Evolutionary conservation across 176 grass and related monocot species (phyloP), one percentile per base, ranked within the genome.

Genomic region (Carex myosuroides): DNA sequence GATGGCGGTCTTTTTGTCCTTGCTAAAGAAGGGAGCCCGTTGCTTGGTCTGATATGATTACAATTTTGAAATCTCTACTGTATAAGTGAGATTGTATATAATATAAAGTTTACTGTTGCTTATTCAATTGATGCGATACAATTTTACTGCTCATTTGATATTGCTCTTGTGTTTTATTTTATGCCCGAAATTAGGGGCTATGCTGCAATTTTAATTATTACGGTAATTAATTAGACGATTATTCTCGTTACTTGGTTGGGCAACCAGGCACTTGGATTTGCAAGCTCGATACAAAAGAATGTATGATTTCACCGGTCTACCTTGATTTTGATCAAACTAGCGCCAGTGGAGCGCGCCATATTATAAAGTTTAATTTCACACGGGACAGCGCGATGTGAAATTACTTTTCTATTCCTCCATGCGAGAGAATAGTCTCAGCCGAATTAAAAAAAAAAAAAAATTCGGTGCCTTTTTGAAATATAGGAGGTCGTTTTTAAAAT

Each of bases 1-100:
- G 93, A 98, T 48, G 96, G 96, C 3, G 92, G 96, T 17, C 65
- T 98, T 35, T 98, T 98, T 84, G 71, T 98, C 85, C 96, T 98
- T 57, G 93, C 67, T 37, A 98, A 95, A 86, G 91, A 93, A 81
- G 96, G 89, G 70, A 95, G 93, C 84, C 75, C 93, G 33, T 89
- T 95, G 59, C 82, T 98, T 33, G 89, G 92, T 88, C 84, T 79
- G 85, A 20, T 89, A 48, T 84, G n/a, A 67, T 84, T 77, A 53
- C 5, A 32, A 54, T 76, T 76, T 77, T 17, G 24, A 30, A 77
- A 55, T 77, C 53, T 14, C 26, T 32, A 54, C 24, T 17, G 11
- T 6, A 16, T 30, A 77, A 13, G 1, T 56, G 50, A 77, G 73
- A 77, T 30, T 77, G 73, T 77, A 77, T 77, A 76, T 76, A 55